Evolutionary conservation across 2,329 filamentous ascomycete genomes (phyloP).

Genomic region (Botrytis medusae): DNA sequence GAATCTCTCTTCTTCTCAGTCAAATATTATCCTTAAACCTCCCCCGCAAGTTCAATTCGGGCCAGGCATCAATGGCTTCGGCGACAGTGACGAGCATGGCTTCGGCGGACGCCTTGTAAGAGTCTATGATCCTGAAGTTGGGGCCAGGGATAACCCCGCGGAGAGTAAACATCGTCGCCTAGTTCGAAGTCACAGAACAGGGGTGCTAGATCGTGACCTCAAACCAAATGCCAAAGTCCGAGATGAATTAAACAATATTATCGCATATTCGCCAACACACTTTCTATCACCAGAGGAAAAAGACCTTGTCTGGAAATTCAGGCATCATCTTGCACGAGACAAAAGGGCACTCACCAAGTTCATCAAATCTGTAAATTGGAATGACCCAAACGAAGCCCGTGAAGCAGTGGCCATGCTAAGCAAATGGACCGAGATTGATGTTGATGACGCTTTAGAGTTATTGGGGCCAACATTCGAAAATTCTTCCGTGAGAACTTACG

Average conservation of each 20-base stretch:
- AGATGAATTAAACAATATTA: conserved; percentile 87
- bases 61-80: conserved; percentile 77
- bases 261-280: conserved; percentile 91
- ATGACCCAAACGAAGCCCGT: conserved; percentile 77
- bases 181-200: conserved; percentile 85
- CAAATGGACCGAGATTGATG: conserved; percentile 95
- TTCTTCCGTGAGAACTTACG: conserved; percentile 82
- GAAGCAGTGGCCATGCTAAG: conserved; percentile 87
- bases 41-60: conserved; percentile 87
- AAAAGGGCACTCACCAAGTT: conserved; percentile 95
- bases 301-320: conserved; percentile 95
- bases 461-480: conserved; percentile 92
- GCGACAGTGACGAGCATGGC: conserved; percentile 48
- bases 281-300: conserved; percentile 86
- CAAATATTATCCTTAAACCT: conserved; percentile 71
- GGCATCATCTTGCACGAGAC: conserved; percentile 89
- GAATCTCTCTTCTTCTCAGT: conserved; percentile 61
- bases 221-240: conserved; percentile 95
- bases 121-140: conserved; percentile 92
- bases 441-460: conserved; percentile 93
- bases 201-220: conserved; percentile 90
- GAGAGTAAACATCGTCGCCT: conserved; percentile 92
- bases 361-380: conserved; percentile 96
- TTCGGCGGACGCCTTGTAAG: conserved; percentile 66
- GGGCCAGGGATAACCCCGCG: conserved; percentile 85